Evolutionary conservation across 257 asterid species (phyloP).

Genomic region (Nicotiana otophora): DNA sequence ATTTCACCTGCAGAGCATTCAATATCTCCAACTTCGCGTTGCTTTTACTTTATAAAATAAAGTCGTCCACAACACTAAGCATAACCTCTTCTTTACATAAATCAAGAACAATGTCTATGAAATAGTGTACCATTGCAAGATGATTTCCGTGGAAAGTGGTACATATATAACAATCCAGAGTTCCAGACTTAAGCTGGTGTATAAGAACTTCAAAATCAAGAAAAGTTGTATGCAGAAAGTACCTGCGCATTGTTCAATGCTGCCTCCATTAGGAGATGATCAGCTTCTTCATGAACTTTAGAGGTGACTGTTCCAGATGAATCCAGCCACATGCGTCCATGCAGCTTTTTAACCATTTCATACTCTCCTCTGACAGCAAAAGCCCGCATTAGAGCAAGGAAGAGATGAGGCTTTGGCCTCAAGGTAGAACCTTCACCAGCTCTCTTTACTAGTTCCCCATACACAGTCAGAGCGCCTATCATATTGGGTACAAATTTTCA

Average conservation of each 20-base stretch:
- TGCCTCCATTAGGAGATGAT: constrained; percentile 70
- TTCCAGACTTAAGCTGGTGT: background rate
- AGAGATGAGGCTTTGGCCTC: constrained; percentile 74
- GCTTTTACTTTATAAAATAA: background rate
- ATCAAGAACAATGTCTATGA: background rate
- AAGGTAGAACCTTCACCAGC: constrained; percentile 32
- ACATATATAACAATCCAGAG: background rate
- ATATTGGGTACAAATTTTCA: constrained; percentile 15
- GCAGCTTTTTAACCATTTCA: constrained; percentile 37
- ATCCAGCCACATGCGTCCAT: constrained; percentile 66
- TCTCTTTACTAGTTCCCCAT: constrained; percentile 57
- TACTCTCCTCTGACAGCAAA: constrained; percentile 61
- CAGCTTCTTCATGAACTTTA: constrained; percentile 48
- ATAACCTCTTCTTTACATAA: background rate
- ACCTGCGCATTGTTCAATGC: constrained; percentile 70
- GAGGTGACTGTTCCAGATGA: constrained; percentile 53
- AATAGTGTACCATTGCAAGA: background rate
- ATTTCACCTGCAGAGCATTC: background rate
- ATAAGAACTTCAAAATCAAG: constrained; percentile 3
- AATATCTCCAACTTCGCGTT: background rate
- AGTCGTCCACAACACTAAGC: background rate
- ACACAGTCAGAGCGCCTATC: constrained; percentile 60
- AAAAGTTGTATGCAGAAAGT: constrained; percentile 4
- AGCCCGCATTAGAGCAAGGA: constrained; percentile 63
- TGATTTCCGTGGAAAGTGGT: background rate